A percentile compares a stretch with the other conserved stretches of the same genome.
Conservation (phyloP, 352 stramenopile genomes). For the Phytophthora agathidicida region DNA sequence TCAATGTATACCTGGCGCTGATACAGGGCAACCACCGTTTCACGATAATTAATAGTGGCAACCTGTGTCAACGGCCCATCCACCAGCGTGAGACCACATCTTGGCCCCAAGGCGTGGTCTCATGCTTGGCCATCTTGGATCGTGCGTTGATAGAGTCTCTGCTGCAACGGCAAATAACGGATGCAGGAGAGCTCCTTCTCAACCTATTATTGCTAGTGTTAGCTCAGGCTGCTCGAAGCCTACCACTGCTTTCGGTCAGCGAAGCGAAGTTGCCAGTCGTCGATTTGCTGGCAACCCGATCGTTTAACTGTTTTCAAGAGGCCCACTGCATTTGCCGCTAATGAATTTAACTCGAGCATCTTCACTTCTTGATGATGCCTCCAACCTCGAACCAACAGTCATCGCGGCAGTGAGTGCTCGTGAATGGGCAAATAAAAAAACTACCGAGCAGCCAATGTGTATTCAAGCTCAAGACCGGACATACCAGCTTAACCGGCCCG, state of each 20-base stretch:
- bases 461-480: slow-evolving; percentile 1
- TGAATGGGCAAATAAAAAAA: neutral
- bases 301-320: slow-evolving; percentile 10
- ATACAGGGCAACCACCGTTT: slow-evolving; percentile 14
- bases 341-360: too few species aligned
- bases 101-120: too few species aligned
- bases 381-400: slow-evolving; percentile 7
- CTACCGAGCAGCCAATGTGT: neutral
- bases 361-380: neutral
- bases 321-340: too few species aligned
- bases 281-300: slow-evolving; percentile 14
- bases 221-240: slow-evolving; percentile 12
- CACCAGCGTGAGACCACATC: neutral
- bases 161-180: slow-evolving; percentile 30
- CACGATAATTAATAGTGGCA: slow-evolving; percentile 28
- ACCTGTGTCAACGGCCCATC: too few species aligned
- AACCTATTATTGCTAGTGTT: slow-evolving; percentile 24
- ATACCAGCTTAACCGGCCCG: neutral
- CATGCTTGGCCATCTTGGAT: too few species aligned
- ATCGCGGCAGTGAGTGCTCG: neutral
- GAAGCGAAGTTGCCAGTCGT: slow-evolving; percentile 26
- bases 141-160: neutral
- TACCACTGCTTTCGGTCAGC: neutral
- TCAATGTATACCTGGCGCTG: too few species aligned
- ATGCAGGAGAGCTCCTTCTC: slow-evolving; percentile 13